A percentile compares a stretch with the other conserved stretches of the same genome.
These are phyloP conservation scores for Tilletia walkeri DNA, from an alignment of 1,284 basidiomycete genomes.

Conservation along the genomic window DNA sequence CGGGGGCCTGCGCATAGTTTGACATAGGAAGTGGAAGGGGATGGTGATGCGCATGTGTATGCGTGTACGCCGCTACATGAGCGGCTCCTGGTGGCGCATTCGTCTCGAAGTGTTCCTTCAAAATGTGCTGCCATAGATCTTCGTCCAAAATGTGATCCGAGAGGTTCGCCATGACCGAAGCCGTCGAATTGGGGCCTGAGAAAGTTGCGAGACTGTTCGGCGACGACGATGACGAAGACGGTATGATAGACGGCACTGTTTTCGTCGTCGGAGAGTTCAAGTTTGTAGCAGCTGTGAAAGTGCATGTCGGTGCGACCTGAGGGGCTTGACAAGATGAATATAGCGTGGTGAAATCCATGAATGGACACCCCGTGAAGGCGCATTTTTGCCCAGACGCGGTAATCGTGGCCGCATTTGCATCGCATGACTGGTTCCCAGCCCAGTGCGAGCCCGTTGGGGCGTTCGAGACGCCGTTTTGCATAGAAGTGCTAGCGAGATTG, in stretches of 20 bases:
- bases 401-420: background rate
- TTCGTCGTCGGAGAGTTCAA: too few relatives aligned
- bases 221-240: background rate
- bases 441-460: too few relatives aligned
- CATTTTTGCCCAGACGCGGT: background rate
- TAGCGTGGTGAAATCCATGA: slow-evolving; percentile 3
- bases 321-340: background rate
- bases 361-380: background rate
- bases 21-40: too few relatives aligned
- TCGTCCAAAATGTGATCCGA: background rate
- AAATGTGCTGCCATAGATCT: background rate
- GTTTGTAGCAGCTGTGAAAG: too few relatives aligned
- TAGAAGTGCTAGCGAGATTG: background rate
- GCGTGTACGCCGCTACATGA: too few relatives aligned
- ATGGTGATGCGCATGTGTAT: too few relatives aligned
- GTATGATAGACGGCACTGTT: too few relatives aligned
- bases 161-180: background rate
- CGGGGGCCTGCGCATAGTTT: too few relatives aligned
- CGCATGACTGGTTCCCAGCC: too few relatives aligned
- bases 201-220: background rate
- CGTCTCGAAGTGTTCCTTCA: background rate
- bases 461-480: too few relatives aligned
- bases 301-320: too few relatives aligned
- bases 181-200: background rate
- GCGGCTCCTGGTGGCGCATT: background rate